Conservation (phyloP, 768 basidiomycete genomes). For the Boletus bicolor region DNA sequence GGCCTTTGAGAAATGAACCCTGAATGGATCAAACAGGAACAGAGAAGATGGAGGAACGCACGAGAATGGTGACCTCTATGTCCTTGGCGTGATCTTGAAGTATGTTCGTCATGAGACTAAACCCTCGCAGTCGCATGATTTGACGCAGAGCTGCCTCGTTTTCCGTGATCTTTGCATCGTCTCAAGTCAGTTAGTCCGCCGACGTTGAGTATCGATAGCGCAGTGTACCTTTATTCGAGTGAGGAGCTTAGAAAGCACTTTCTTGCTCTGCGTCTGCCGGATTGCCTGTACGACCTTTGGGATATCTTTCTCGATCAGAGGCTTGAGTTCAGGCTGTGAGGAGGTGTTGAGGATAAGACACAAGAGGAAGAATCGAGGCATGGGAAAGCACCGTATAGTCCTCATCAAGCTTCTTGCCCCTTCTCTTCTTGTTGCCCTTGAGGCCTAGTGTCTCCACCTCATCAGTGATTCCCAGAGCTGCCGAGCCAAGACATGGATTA, state of each 20-base stretch:
- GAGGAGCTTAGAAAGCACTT: slow-evolving; percentile 79
- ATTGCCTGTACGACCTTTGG: slow-evolving; percentile 91
- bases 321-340: slow-evolving; percentile 68
- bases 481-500: not conserved
- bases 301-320: slow-evolving; percentile 74
- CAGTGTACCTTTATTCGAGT: slow-evolving; percentile 74
- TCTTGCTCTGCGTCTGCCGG: slow-evolving; percentile 80
- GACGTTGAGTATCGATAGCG: not conserved
- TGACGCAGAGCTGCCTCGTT: slow-evolving; percentile 75
- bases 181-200: not conserved
- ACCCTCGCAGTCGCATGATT: slow-evolving; percentile 89
- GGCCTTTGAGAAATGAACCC: slow-evolving; percentile 37
- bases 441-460: slow-evolving; percentile 80
- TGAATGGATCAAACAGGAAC: not conserved
- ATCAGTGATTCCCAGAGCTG: slow-evolving; percentile 91
- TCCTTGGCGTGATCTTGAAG: slow-evolving; percentile 75
- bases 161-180: slow-evolving; percentile 66
- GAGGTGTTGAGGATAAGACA: not conserved
- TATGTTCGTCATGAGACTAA: slow-evolving; percentile 87
- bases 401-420: slow-evolving; percentile 89
- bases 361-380: not conserved
- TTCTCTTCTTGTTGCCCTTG: slow-evolving; percentile 88
- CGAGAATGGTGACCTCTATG: slow-evolving; percentile 64
- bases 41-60: slow-evolving; percentile 35
- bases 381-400: slow-evolving; percentile 70